These are phyloP conservation scores for Botrytis galanthina DNA, from an alignment of 2,329 filamentous ascomycete species.

Conservation along the genomic window DNA sequence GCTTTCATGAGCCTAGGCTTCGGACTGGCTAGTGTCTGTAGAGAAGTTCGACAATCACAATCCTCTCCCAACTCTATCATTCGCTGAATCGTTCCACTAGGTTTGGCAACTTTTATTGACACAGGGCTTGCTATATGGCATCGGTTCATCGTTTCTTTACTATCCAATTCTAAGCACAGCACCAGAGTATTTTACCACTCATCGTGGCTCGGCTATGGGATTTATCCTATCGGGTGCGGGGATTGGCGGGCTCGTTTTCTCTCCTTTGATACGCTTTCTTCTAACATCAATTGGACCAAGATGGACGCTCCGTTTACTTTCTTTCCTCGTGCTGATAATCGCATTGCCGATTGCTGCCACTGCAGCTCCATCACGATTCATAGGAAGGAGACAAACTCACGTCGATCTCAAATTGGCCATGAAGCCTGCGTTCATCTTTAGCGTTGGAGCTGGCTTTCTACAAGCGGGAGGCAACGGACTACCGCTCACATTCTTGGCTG, in stretches of 20 bases:
- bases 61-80: background rate
- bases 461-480: slow-evolving; percentile 47
- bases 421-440: slow-evolving; percentile 44
- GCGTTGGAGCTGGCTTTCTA: slow-evolving; percentile 42
- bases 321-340: slow-evolving; percentile 41
- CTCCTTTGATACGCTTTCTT: slow-evolving; percentile 43
- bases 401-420: slow-evolving; percentile 42
- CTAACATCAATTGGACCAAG: slow-evolving; percentile 45
- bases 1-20: slow-evolving; percentile 45
- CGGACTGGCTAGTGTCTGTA: slow-evolving; percentile 42
- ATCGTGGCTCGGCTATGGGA: slow-evolving; percentile 47
- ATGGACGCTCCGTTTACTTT: slow-evolving; percentile 45
- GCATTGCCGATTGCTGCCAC: slow-evolving; percentile 44
- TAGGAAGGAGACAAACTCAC: slow-evolving; percentile 40
- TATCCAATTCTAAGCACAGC: slow-evolving; percentile 46
- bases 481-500: slow-evolving; percentile 49
- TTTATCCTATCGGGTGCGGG: slow-evolving; percentile 46
- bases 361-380: slow-evolving; percentile 43
- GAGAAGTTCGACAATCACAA: slow-evolving; percentile 28
- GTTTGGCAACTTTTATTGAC: slow-evolving; percentile 46
- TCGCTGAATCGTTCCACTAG: slow-evolving; percentile 23
- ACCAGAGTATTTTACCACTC: slow-evolving; percentile 50
- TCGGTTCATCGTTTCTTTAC: slow-evolving; percentile 45
- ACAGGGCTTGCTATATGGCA: slow-evolving; percentile 48
- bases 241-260: slow-evolving; percentile 44